A percentile compares a stretch with the other conserved stretches of the same genome.
These are phyloP conservation scores for Bodo saltans DNA, from an alignment of 78 protist species.

Conservation along the genomic window DNA sequence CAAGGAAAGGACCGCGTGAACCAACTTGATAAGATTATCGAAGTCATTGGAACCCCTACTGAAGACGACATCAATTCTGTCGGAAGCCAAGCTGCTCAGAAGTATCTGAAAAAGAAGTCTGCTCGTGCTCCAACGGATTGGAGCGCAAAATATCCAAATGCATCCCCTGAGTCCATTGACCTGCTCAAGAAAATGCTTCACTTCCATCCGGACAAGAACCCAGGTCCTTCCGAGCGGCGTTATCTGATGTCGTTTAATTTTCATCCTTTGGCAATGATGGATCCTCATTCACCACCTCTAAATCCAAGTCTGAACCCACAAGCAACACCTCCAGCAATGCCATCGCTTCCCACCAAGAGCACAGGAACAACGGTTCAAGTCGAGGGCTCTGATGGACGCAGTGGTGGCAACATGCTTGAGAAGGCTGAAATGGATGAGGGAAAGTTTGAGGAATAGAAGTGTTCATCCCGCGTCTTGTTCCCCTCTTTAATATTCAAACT, in stretches of 20 bases:
- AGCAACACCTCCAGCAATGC: background rate
- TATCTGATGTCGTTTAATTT: background rate
- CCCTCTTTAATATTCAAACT: too few species aligned
- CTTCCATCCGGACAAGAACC: constrained; percentile 68
- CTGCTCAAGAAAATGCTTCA: constrained; percentile 62
- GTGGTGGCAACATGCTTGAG: background rate
- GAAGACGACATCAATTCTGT: background rate
- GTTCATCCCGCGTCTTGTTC: too few species aligned
- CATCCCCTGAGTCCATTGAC: constrained; percentile 49
- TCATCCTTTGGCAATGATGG: background rate
- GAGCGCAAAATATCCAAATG: constrained; percentile 9
- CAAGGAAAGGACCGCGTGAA: constrained; percentile 23
- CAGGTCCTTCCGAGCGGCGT: background rate
- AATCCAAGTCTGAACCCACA: too few species aligned
- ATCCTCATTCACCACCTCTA: background rate
- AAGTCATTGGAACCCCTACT: constrained; percentile 22
- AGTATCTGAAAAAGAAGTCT: constrained; percentile 16
- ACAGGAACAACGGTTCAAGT: background rate
- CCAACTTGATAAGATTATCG: constrained; percentile 25
- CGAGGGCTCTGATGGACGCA: background rate
- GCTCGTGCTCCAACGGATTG: background rate
- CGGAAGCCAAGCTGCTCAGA: constrained; percentile 21
- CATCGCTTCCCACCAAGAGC: background rate
- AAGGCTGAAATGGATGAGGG: background rate
- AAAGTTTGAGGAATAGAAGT: background rate